phyloP scores from a whole-genome alignment of 495 filamentous ascomycete species.

The Ramalina intermedia region DNA sequence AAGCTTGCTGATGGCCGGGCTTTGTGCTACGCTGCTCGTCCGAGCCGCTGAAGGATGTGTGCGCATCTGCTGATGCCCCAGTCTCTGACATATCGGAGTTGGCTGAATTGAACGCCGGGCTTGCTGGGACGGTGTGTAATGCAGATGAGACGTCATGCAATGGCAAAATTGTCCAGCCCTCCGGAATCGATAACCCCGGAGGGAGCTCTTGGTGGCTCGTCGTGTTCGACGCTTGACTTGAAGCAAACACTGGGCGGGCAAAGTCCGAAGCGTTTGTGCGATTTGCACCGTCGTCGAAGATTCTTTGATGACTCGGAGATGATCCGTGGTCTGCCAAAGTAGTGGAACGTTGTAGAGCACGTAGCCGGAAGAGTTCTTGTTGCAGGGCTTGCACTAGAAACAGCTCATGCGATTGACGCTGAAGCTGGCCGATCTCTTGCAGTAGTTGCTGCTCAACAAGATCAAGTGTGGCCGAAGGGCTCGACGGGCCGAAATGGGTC shows the following conservation, averaged over 20 bases:
- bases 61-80: too few relatives aligned
- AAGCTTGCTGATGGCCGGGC: too few relatives aligned
- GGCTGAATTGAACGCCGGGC: too few relatives aligned
- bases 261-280: too few relatives aligned
- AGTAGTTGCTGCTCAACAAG: constrained; percentile 52
- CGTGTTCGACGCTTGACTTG: constrained; percentile 34
- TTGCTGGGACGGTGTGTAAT: too few relatives aligned
- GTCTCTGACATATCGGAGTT: too few relatives aligned
- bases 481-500: constrained; percentile 6
- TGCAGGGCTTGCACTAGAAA: constrained; percentile 41
- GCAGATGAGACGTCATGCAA: constrained; percentile 35
- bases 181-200: constrained; percentile 55
- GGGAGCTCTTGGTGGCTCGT: constrained; percentile 39
- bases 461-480: constrained; percentile 41
- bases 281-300: too few relatives aligned
- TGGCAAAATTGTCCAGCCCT: constrained; percentile 63
- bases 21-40: too few relatives aligned
- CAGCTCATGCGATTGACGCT: constrained; percentile 40
- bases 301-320: neutral
- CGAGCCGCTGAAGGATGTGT: too few relatives aligned
- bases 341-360: constrained; percentile 26
- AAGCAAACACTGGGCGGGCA: constrained; percentile 17
- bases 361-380: constrained; percentile 48
- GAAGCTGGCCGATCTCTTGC: constrained; percentile 44
- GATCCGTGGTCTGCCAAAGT: constrained; percentile 3